Percentiles rank a stretch among this genome's conserved stretches.
Evolutionary conservation across 805 yeast species (phyloP).

Genomic region (Sugiyamaella valdiviana): DNA sequence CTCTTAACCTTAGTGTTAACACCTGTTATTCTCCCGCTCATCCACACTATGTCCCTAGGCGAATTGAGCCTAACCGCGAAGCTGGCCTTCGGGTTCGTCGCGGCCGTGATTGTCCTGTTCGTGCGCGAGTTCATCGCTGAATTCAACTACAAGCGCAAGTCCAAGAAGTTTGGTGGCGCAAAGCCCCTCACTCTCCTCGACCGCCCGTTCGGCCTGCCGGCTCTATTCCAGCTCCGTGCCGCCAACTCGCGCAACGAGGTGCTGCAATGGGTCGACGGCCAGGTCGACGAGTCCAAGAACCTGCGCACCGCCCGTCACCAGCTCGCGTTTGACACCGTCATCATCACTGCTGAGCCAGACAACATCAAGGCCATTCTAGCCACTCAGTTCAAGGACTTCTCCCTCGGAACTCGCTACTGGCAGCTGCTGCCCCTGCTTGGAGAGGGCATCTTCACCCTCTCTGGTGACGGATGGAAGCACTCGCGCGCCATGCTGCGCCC

Average conservation of each 20-base stretch:
- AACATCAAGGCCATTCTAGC: conserved; percentile 32
- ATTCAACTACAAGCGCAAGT: not conserved
- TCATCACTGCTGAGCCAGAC: conserved; percentile 29
- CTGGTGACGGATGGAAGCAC: conserved; percentile 34
- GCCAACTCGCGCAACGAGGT: conserved; percentile 1
- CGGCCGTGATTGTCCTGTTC: not conserved
- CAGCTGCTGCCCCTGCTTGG: conserved; percentile 30
- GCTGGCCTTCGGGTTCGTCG: not conserved
- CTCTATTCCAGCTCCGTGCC: not conserved
- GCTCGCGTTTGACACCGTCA: conserved; percentile 4
- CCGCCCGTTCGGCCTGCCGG: conserved; percentile 7
- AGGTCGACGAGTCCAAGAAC: not conserved
- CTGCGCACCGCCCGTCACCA: conserved; percentile 3
- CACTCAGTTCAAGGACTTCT: conserved; percentile 31
- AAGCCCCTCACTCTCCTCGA: not conserved
- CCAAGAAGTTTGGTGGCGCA: conserved; percentile 2
- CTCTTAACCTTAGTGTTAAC: no score
- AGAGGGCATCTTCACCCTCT: conserved; percentile 34
- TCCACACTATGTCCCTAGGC: no score
- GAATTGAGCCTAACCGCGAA: not conserved
- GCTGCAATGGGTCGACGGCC: conserved; percentile 1
- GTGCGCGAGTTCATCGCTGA: conserved; percentile 1
- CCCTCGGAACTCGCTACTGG: conserved; percentile 26
- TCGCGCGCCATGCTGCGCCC: conserved; percentile 35
- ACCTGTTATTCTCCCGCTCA: no score